Evolutionary conservation across 1,284 basidiomycete genomes (phyloP), one percentile per base, ranked within the genome.

Genomic region (Melampsora americana): DNA sequence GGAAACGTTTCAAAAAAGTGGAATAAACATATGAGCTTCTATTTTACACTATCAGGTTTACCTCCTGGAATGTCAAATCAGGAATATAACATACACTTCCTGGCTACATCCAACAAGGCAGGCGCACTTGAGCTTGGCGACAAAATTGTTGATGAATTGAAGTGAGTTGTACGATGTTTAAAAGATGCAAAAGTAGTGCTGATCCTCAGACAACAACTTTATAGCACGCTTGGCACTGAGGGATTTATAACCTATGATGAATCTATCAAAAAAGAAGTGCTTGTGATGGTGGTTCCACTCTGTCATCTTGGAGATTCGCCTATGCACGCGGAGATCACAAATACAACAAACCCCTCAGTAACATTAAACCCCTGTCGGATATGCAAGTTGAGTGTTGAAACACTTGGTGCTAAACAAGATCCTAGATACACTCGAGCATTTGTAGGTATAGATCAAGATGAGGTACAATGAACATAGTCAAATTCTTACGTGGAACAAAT

Each of bases 281-380:
- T 69, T 30, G 67, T 56, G 3, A 67, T 67, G 66, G 26, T 26
- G 6, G 18, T 42, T 42, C 39, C 39, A 42, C 39, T 42, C 39
- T 12, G 39, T 42, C 39, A 42, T 12, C 39, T 42, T 44, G 67
- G 44, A 1, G 50, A 69, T 28, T 69, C 50, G 1, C 67, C 67
- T 39, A 69, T 69, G 65, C 65, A 66, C n/a, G 44, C 65, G 6
- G 65, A 66, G 30, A 48, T 48, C 18, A 66, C 66, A n/a, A 68
- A 32, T 48, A 68, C 66, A 28, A 46, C 67, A 26, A 68, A 53
- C 39, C 66, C 66, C 12, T 46, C 30, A 53, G 20, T 16, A 16
- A 53, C 66, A 46, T 53, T 68, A 5, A 68, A 68, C 30, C 66
- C 48, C 5, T 53, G 46, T 56, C 46, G 23, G 18, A 30, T 14